phyloP scores from a whole-genome alignment of 2,329 filamentous ascomycete genomes.

The Penicillium paneum region DNA sequence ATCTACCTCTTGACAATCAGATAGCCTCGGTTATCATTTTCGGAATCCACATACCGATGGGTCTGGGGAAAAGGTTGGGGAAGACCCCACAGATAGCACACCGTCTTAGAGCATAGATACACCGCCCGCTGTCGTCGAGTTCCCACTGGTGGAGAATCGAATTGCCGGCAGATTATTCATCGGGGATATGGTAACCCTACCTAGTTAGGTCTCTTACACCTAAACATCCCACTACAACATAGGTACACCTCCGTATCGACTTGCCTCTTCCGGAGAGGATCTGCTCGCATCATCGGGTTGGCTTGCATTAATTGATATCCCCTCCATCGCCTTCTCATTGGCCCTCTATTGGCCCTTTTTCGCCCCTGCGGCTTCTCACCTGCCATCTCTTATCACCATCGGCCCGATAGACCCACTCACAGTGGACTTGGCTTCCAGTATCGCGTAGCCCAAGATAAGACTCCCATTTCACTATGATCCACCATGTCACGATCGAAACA shows the following conservation, averaged over 20 bases:
- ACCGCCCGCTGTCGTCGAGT: too few species aligned
- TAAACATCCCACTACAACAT: too few species aligned
- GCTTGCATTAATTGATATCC: neutral
- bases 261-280: conserved; percentile 6
- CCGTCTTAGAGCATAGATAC: too few species aligned
- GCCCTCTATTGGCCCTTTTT: neutral
- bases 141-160: too few species aligned
- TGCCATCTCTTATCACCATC: conserved; percentile 13
- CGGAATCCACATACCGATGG: conserved; percentile 26
- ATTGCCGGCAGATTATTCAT: too few species aligned
- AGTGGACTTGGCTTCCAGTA: neutral
- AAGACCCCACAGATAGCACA: neutral
- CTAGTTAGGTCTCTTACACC: too few species aligned
- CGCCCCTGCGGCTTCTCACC: neutral
- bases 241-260: neutral
- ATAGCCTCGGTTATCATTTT: conserved; percentile 3
- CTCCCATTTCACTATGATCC: neutral
- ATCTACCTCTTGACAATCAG: neutral
- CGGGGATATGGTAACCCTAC: too few species aligned
- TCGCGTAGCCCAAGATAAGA: neutral
- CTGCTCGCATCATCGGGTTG: neutral
- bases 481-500: neutral
- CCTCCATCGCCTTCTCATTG: neutral
- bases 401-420: conserved; percentile 13
- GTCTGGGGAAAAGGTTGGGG: conserved; percentile 19